Evolutionary conservation across 192 early-diverging fungal genomes (phyloP).

Genomic region (Backusella westeae): DNA sequence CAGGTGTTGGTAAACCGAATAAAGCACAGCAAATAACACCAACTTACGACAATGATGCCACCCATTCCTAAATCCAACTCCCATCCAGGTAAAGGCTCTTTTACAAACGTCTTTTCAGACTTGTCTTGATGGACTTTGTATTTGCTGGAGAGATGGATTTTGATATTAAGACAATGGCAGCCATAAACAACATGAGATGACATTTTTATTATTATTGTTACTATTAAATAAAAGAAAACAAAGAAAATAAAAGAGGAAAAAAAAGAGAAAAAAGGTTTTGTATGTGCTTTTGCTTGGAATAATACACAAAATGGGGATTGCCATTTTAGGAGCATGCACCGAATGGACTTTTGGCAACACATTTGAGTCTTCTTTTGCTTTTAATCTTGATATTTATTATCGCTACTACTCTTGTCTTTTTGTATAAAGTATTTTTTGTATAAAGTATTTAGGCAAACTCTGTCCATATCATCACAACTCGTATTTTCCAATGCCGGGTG

Average conservation of each 20-base stretch:
- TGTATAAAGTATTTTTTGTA: too few relatives aligned
- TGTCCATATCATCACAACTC: too few relatives aligned
- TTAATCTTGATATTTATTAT: neutral
- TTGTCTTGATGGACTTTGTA: neutral
- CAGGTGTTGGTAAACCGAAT: neutral
- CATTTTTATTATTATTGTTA: neutral
- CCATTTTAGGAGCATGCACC: neutral
- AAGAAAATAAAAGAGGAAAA: neutral
- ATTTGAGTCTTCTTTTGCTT: neutral
- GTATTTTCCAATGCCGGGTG: too few relatives aligned
- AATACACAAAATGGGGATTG: neutral
- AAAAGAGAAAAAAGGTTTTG: neutral
- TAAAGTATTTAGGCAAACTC: too few relatives aligned
- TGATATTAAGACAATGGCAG: conserved; percentile 21
- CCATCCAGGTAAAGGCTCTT: conserved; percentile 8
- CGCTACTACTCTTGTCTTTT: neutral
- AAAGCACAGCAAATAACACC: neutral
- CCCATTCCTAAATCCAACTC: conserved; percentile 22
- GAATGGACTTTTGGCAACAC: neutral
- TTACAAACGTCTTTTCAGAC: neutral
- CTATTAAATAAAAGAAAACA: neutral
- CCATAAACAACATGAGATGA: conserved; percentile 15
- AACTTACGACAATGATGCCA: conserved; percentile 7
- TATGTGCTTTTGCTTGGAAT: too few relatives aligned
- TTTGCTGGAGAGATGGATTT: conserved; percentile 16